phyloP scores from a whole-genome alignment of 2,329 filamentous ascomycete species.

The Cladophialophora psammophila region DNA sequence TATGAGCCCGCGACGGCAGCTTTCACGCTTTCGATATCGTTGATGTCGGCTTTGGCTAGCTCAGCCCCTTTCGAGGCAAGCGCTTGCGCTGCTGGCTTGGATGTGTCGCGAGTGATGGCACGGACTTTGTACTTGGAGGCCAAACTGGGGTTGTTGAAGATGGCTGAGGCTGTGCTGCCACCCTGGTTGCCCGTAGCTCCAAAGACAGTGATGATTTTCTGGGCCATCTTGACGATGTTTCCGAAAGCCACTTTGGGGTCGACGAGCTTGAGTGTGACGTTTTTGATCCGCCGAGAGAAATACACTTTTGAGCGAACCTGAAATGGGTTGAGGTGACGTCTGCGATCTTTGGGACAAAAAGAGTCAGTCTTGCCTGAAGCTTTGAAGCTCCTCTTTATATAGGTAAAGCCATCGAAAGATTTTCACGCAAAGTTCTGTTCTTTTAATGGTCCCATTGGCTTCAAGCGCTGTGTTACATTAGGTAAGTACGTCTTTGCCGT shows the following conservation, averaged over 20 bases:
- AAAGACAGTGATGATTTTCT: slow-evolving; percentile 55
- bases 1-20: slow-evolving; percentile 55
- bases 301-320: not conserved
- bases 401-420: not conserved
- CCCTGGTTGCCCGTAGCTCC: slow-evolving; percentile 64
- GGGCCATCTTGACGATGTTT: slow-evolving; percentile 29
- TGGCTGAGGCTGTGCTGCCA: slow-evolving; percentile 54
- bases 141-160: slow-evolving; percentile 56
- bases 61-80: slow-evolving; percentile 46
- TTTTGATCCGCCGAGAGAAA: not conserved
- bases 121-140: slow-evolving; percentile 58
- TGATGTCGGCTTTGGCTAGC: slow-evolving; percentile 49
- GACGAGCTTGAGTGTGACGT: not conserved
- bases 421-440: not conserved
- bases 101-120: slow-evolving; percentile 58
- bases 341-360: not conserved
- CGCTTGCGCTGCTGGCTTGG: slow-evolving; percentile 43
- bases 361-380: not conserved
- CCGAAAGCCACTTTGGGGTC: slow-evolving; percentile 14
- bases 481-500: slow-evolving; percentile 15
- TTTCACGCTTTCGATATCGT: slow-evolving; percentile 49
- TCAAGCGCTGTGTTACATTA: not conserved
- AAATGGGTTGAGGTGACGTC: not conserved
- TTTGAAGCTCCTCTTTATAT: not conserved
- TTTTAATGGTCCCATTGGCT: not conserved